Conservation (phyloP, 352 stramenopile genomes). For the Saprolegnia diclina region DNA sequence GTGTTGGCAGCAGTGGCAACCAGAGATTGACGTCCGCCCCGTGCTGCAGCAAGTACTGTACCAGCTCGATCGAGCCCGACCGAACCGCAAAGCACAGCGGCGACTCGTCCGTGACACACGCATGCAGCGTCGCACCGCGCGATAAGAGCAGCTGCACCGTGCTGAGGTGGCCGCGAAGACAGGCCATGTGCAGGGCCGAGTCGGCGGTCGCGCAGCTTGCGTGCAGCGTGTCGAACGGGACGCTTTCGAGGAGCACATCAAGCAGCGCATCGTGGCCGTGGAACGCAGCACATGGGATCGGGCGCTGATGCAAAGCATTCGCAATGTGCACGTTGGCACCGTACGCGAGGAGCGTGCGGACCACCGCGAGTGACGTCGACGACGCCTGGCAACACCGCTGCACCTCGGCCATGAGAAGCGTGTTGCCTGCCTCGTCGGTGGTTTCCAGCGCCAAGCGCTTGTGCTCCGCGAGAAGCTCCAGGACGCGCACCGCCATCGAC, state of each 20-base stretch:
- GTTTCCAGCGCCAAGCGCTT: slow-evolving; percentile 8
- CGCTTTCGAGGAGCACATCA: slow-evolving; percentile 11
- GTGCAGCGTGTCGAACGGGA: not conserved
- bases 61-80: slow-evolving; percentile 14
- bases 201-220: slow-evolving; percentile 1
- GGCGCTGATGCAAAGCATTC: not conserved
- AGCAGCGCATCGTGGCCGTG: slow-evolving; percentile 14
- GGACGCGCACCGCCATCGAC: slow-evolving; percentile 5
- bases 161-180: slow-evolving; percentile 14
- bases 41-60: slow-evolving; percentile 11
- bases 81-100: slow-evolving; percentile 21
- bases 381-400: not conserved
- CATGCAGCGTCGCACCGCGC: slow-evolving; percentile 5
- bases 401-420: slow-evolving; percentile 16
- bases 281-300: slow-evolving; percentile 20
- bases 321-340: slow-evolving; percentile 14
- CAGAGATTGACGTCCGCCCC: slow-evolving; percentile 21
- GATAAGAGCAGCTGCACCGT: slow-evolving; percentile 18
- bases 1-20: not conserved
- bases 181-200: slow-evolving; percentile 23
- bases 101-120: slow-evolving; percentile 10
- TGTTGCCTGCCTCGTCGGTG: slow-evolving; percentile 12
- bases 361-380: slow-evolving; percentile 10
- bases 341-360: slow-evolving; percentile 8
- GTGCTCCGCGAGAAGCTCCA: not conserved